These are phyloP conservation scores for Mycena latifolia DNA, from an alignment of 768 basidiomycete species.

Conservation along the genomic window DNA sequence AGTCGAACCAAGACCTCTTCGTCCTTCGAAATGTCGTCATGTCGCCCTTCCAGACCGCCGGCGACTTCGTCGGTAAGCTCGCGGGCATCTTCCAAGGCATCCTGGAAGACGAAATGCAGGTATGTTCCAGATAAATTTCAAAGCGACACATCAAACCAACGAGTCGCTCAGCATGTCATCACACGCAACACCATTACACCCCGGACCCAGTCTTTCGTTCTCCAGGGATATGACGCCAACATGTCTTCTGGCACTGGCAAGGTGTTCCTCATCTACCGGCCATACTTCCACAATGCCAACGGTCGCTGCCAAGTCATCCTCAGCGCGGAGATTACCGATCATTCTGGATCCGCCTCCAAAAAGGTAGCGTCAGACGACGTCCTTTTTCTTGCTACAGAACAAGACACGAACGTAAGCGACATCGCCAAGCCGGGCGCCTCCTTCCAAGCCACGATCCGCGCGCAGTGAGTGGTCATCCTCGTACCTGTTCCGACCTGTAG, in stretches of 20 bases:
- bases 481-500: constrained; percentile 6
- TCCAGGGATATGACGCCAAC: constrained; percentile 44
- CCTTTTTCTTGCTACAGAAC: constrained; percentile 24
- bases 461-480: constrained; percentile 18
- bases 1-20: constrained; percentile 47
- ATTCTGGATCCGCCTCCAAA: constrained; percentile 42
- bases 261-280: constrained; percentile 48
- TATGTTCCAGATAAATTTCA: constrained; percentile 34
- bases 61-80: constrained; percentile 46
- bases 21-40: constrained; percentile 54
- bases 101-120: constrained; percentile 50
- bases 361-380: constrained; percentile 35
- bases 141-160: constrained; percentile 17
- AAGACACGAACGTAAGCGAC: constrained; percentile 21
- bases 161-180: constrained; percentile 36
- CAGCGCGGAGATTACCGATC: constrained; percentile 32
- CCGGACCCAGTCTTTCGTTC: constrained; percentile 50
- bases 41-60: constrained; percentile 53
- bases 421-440: constrained; percentile 22
- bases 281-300: constrained; percentile 52
- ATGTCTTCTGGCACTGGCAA: constrained; percentile 41
- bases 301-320: constrained; percentile 52
- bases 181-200: constrained; percentile 48
- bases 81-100: constrained; percentile 49
- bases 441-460: constrained; percentile 22